Conservation (phyloP, 2,329 filamentous ascomycete species). For the Fusarium ramigenum region DNA sequence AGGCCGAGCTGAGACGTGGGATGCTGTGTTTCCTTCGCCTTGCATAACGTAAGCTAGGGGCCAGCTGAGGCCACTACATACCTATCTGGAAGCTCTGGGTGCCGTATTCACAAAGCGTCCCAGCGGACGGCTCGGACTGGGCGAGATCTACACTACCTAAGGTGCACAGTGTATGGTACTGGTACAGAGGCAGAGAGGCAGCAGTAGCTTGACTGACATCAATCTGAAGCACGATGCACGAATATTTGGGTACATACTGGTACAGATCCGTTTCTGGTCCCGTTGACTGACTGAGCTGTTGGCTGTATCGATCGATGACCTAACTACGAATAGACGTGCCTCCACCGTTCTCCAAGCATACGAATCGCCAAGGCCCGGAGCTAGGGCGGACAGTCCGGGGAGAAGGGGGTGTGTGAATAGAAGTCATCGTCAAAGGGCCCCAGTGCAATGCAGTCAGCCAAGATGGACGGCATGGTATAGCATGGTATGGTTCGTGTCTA, state of each 20-base stretch:
- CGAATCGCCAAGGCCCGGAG: constrained; percentile 25
- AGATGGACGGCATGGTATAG: constrained; percentile 10
- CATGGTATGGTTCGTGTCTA: constrained; percentile 5
- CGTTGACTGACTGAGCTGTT: neutral
- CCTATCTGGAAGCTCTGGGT: neutral
- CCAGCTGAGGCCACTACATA: constrained; percentile 3
- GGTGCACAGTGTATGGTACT: neutral
- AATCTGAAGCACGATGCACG: constrained; percentile 20
- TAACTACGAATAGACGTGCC: constrained; percentile 2
- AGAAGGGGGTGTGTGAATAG: constrained; percentile 27
- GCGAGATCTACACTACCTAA: neutral
- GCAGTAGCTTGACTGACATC: constrained; percentile 18
- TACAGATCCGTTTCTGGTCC: neutral
- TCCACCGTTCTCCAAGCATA: constrained; percentile 20
- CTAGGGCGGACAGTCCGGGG: constrained; percentile 28
- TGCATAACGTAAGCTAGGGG: constrained; percentile 19
- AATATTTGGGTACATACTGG: neutral
- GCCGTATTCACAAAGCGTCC: neutral
- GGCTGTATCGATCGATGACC: constrained; percentile 30
- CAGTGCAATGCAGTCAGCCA: constrained; percentile 12
- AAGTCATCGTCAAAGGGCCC: neutral
- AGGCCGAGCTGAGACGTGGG: constrained; percentile 14
- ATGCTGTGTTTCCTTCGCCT: constrained; percentile 1
- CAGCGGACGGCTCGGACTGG: neutral
- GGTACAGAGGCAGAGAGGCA: neutral